Base-by-base conservation (phyloP, 1,139 yeast genomes). In the Chernovozyma aurita region DNA sequence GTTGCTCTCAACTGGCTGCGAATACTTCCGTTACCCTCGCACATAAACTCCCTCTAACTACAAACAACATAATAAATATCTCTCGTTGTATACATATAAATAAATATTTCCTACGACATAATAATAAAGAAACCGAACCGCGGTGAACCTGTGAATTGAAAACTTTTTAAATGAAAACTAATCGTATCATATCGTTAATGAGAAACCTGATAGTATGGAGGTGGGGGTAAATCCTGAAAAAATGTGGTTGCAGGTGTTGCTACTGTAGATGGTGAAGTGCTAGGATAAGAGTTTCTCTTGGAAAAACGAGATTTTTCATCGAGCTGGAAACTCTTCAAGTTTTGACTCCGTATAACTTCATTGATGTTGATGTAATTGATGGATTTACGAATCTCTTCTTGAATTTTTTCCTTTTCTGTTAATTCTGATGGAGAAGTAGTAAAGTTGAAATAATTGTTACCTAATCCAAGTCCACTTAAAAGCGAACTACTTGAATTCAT, bases 391-490 rank as follows among this genome's bases (percentile, higher is more conserved):
- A 49, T 45, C 18, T 44, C 48, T 28, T 44, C 42, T 30, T 39
- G 37, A 38, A 40, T 36, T 31, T 40, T 31, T 24, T 41, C 42
- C 16, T 37, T 41, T 12, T 39, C 43, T 11, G 12, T 20, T 4
- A 17, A 7, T 16, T 22, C 46, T 50, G 33, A 47, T 49, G 34
- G 61, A 48, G 38, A 63, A 56, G 40, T 59, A 33, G 62, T 50
- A 35, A 63, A 59, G 39, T 59, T 57, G 48, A 63, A 63, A 42
- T 59, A 62, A 36, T 58, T 53, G 38, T 57, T 63, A 4, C 71
- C 70, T 33, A 65, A 51, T 1, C 71, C 73, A 13, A 63, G 60
- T n/a, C 63, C 60, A 35, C 54, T 47, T 30, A 58, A 44, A 7
- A 57, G 44, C 6, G 49, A 45, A 11, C 43, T 41, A 34, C 34